Percentiles rank a stretch among this genome's conserved stretches.
These are phyloP conservation scores for Singerocomus rubriflavus DNA, from an alignment of 1,284 basidiomycete species.

Conservation along the genomic window DNA sequence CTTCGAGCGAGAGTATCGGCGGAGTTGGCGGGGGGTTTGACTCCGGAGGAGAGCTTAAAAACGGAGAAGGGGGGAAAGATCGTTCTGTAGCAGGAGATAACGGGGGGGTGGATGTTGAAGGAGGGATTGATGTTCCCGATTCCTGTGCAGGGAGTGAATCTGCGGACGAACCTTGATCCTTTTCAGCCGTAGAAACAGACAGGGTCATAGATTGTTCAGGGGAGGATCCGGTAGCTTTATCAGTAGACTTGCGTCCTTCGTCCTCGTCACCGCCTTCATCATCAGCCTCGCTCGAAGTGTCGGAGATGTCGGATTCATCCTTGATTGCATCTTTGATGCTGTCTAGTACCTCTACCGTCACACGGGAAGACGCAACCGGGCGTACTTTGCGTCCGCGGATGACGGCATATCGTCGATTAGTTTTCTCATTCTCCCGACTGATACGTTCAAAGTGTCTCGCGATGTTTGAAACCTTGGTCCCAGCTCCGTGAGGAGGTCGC, in stretches of 20 bases:
- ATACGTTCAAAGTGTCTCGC: slow-evolving; percentile 77
- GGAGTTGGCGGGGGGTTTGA: slow-evolving; percentile 47
- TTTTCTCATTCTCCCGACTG: slow-evolving; percentile 62
- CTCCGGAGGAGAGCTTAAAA: slow-evolving; percentile 40
- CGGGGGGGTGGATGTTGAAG: slow-evolving; percentile 26
- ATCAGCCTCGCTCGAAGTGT: slow-evolving; percentile 84
- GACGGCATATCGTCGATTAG: slow-evolving; percentile 68
- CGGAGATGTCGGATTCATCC: slow-evolving; percentile 79
- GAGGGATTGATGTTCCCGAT: slow-evolving; percentile 14
- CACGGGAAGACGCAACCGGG: slow-evolving; percentile 87
- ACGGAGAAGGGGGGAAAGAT: slow-evolving; percentile 55
- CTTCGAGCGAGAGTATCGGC: slow-evolving; percentile 55
- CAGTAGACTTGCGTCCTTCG: slow-evolving; percentile 37
- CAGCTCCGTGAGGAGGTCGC: slow-evolving; percentile 44
- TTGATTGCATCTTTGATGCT: slow-evolving; percentile 91
- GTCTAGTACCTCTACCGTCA: slow-evolving; percentile 87
- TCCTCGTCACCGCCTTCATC: slow-evolving; percentile 81
- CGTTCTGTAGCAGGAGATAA: slow-evolving; percentile 30
- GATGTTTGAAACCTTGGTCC: slow-evolving; percentile 70
- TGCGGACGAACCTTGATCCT: slow-evolving; percentile 8
- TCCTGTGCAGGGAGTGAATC: slow-evolving; percentile 14
- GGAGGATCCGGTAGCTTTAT: slow-evolving; percentile 35
- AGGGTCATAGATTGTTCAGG: slow-evolving; percentile 35
- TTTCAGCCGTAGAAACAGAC: slow-evolving; percentile 17
- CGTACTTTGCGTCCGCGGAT: slow-evolving; percentile 89